Percentiles rank a stretch among this genome's conserved stretches.
Evolutionary conservation across 176 grass and related monocot genomes (phyloP).

Genomic region (Phoenix dactylifera): DNA sequence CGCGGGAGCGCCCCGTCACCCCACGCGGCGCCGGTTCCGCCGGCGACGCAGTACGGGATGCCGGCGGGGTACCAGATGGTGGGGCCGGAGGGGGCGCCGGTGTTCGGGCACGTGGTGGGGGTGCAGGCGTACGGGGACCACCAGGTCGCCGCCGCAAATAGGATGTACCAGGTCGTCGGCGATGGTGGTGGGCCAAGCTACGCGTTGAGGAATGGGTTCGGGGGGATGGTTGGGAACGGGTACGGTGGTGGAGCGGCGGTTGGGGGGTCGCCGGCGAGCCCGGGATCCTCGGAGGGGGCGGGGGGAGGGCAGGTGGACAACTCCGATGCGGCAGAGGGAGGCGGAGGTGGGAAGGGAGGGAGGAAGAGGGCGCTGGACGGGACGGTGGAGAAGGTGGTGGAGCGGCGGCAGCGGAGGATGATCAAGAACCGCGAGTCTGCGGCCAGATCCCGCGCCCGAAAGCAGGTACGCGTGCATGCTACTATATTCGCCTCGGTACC

Average conservation of each 20-base stretch:
- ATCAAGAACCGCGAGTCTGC: conserved; percentile 94
- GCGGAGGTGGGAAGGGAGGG: conserved; percentile 24
- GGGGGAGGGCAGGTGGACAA: conserved; percentile 38
- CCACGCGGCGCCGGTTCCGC: not conserved
- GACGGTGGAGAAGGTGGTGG: conserved; percentile 49
- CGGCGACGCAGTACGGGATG: conserved; percentile 10
- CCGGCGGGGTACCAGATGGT: conserved; percentile 23
- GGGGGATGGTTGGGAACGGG: conserved; percentile 28
- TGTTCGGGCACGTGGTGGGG: not conserved
- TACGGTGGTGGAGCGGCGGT: conserved; percentile 21
- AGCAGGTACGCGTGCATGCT: conserved; percentile 39
- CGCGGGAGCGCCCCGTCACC: not conserved
- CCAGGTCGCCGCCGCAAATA: conserved; percentile 16
- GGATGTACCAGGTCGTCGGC: too few species aligned
- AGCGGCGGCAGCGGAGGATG: conserved; percentile 81
- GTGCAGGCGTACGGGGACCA: conserved; percentile 16
- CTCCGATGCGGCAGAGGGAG: conserved; percentile 23
- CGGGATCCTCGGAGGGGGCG: conserved; percentile 41
- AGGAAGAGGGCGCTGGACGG: conserved; percentile 19
- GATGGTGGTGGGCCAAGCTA: conserved; percentile 1
- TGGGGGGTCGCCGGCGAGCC: conserved; percentile 20
- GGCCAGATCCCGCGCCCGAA: conserved; percentile 70
- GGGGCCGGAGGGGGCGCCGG: not conserved
- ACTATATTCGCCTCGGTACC: not conserved
- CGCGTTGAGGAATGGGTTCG: conserved; percentile 1